Evolutionary conservation across 768 basidiomycete genomes (phyloP), one percentile per base, ranked within the genome.

Genomic region (Russula olivacea): DNA sequence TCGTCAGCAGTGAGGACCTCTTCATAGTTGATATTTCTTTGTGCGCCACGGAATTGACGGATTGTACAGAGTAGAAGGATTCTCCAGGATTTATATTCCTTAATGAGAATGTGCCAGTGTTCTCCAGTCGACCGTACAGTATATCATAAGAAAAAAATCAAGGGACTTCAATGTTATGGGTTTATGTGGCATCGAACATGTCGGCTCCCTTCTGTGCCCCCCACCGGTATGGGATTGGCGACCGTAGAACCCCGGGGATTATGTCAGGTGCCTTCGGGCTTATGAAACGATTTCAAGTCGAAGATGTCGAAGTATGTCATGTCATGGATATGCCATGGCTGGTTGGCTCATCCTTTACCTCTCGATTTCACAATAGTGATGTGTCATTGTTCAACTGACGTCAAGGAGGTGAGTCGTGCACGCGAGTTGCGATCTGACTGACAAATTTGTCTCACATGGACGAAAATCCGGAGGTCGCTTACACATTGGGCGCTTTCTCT

Each of bases 1-100:
- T n/a, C n/a, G n/a, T n/a, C n/a, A n/a, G n/a, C n/a, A n/a, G n/a
- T n/a, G n/a, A n/a, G n/a, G n/a, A 64, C 11, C 50, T 21, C 30
- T 47, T 34, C 23, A 23, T 25, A 12, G n/a, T 32, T 23, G 60
- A 45, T 23, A 58, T 56, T 52, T 32, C 14, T 15, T 49, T 14
- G n/a, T n/a, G 19, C 23, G 25, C 45, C 55, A 15, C 59, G n/a
- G 41, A 63, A 49, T 48, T 55, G 17, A 51, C 48, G 19, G 14
- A 40, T 17, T 30, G 32, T 25, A 43, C 57, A 81, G 80, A 28
- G 73, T 75, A 49, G 79, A 81, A 64, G 85, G 84, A 7, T 86
- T 82, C 69, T 86, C 85, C 34, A 78, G 78, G 67, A 84, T 85
- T 34, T 86, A 79, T 68, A 80, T 85, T 66, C 85, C 85, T 30